Evolutionary conservation across 805 yeast species (phyloP).

Genomic region (Candida sakaeoensis): DNA sequence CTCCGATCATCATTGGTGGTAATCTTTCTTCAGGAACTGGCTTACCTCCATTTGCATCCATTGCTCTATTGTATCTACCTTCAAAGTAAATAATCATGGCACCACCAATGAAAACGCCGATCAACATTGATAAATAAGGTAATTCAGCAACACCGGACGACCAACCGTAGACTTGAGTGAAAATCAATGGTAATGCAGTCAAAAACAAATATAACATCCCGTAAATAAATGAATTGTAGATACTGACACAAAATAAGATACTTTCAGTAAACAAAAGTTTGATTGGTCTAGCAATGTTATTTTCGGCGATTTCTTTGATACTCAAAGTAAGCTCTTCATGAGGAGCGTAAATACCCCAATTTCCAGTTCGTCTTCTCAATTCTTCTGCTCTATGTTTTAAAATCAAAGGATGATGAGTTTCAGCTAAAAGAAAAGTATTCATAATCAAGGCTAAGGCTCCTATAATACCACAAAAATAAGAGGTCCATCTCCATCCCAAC

Average conservation of each 20-base stretch:
- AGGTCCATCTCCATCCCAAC: slow-evolving; percentile 57
- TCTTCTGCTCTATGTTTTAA: slow-evolving; percentile 30
- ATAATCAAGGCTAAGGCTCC: slow-evolving; percentile 29
- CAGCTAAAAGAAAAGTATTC: slow-evolving; percentile 30
- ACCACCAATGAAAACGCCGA: slow-evolving; percentile 66
- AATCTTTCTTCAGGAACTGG: slow-evolving; percentile 79
- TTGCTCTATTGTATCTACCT: slow-evolving; percentile 43
- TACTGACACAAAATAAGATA: slow-evolving; percentile 38
- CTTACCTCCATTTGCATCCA: slow-evolving; percentile 50
- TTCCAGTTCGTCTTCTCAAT: slow-evolving; percentile 37
- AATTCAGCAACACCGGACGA: slow-evolving; percentile 63
- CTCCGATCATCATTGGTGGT: slow-evolving; percentile 73
- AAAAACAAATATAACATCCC: slow-evolving; percentile 45
- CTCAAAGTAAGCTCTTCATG: slow-evolving; percentile 31
- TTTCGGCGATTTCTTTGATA: slow-evolving; percentile 31
- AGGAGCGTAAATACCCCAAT: slow-evolving; percentile 39
- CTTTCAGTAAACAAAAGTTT: slow-evolving; percentile 39
- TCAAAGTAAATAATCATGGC: slow-evolving; percentile 52
- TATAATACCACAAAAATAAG: slow-evolving; percentile 47
- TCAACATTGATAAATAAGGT: slow-evolving; percentile 73
- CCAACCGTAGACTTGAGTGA: slow-evolving; percentile 56
- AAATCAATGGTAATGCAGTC: slow-evolving; percentile 42
- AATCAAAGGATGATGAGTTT: slow-evolving; percentile 39
- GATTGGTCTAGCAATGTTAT: slow-evolving; percentile 36
- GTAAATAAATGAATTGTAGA: slow-evolving; percentile 48